Evolutionary conservation across 2,329 filamentous ascomycete genomes (phyloP), one percentile per base, ranked within the genome.

Genomic region (Aspergillus sp.): DNA sequence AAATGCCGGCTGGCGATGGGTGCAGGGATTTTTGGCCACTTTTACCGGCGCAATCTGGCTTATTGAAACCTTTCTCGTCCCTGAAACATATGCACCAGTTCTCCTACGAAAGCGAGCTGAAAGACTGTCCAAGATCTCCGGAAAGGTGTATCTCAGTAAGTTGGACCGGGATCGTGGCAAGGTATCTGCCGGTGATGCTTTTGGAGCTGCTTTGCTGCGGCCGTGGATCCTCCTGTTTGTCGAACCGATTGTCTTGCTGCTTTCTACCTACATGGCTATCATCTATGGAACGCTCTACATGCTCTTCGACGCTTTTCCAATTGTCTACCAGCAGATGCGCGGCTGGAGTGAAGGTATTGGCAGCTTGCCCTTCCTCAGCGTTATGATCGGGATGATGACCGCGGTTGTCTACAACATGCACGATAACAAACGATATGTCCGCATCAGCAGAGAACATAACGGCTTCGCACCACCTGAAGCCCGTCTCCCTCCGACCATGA

Each of bases 231-330:
- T 63, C 8, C 44, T 63, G 4, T 57, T 62, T 46, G 49, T 46
- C n/a, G 59, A 62, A 11, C 59, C 59, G 9, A 64, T 63, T 27
- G 54, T 61, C 34, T 50, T 62, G 37, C 42, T 62, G n/a, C 45
- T 62, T 7, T 59, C 59, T 10, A 38, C 58, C 1, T 62, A 62
- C 37, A 59, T 59, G 48, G 57, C 58, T 34, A 55, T 63, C 35
- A 39, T 61, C 13, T 62, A 63, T 39, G 54, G 55, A 27, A 58
- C 58, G 10, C 44, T 60, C 32, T 63, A 61, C 26, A 59, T 62
- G 58, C 50, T 62, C 43, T 62, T 62, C 31, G 52, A 50, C 9
- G 57, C 58, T 8, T 61, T 59, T 51, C 60, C 60, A 2, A 60
- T 62, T 27, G 57, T 62, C 32, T 62, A 57, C 40, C 54, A 61